Conservation (phyloP, 352 stramenopile genomes). For the Phytophthora citrophthora region DNA sequence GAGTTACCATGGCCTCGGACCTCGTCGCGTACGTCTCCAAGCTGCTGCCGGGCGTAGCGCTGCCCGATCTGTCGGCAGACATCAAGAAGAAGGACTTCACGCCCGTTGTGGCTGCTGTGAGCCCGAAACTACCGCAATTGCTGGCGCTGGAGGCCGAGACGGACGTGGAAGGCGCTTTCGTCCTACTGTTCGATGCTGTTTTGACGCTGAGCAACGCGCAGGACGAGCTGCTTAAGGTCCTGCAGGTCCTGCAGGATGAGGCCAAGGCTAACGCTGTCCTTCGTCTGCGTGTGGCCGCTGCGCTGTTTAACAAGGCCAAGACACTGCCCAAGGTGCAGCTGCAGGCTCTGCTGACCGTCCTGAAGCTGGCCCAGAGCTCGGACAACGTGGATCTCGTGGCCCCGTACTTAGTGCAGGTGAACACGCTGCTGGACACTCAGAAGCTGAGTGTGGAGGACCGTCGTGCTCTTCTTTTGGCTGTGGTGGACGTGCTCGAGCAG, state of each 20-base stretch:
- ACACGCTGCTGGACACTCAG: constrained; percentile 56
- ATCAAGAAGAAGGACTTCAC: constrained; percentile 72
- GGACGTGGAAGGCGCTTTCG: constrained; percentile 80
- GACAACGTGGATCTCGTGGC: constrained; percentile 66
- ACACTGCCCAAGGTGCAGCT: constrained; percentile 70
- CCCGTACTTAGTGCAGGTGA: constrained; percentile 75
- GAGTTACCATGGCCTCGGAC: constrained; percentile 48
- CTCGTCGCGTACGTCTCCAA: constrained; percentile 84
- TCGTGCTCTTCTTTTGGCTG: constrained; percentile 67
- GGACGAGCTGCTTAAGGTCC: constrained; percentile 50
- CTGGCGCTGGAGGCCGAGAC: constrained; percentile 76
- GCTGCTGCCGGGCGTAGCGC: constrained; percentile 56
- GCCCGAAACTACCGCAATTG: constrained; percentile 59
- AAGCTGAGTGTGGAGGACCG: constrained; percentile 56
- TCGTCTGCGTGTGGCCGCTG: constrained; percentile 71
- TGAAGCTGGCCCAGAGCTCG: constrained; percentile 64
- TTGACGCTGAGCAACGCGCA: constrained; percentile 43
- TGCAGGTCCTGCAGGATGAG: constrained; percentile 53
- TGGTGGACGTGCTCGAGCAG: constrained; percentile 76
- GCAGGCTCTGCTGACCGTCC: constrained; percentile 63
- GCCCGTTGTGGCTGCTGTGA: constrained; percentile 55
- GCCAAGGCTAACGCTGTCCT: constrained; percentile 66
- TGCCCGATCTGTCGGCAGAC: constrained; percentile 56
- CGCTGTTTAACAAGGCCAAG: constrained; percentile 80
- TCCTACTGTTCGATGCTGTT: constrained; percentile 67